phyloP scores from a whole-genome alignment of 2,329 filamentous ascomycete genomes.

The Nemania abortiva region DNA sequence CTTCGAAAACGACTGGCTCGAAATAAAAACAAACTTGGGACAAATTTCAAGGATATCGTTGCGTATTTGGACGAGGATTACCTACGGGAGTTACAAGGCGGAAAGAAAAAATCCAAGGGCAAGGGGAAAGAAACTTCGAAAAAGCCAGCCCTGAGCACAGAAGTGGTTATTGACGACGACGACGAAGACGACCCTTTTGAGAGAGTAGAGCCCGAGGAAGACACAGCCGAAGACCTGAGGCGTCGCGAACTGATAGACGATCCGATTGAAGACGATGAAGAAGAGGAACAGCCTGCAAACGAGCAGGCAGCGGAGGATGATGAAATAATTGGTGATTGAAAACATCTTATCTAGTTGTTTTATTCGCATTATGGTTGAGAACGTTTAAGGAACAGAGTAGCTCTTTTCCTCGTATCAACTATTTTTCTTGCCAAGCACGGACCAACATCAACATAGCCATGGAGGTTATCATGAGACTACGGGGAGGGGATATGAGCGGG shows the following conservation, averaged over 20 bases:
- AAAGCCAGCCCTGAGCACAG: slow-evolving; percentile 58
- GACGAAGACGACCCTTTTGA: slow-evolving; percentile 60
- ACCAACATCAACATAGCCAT: slow-evolving; percentile 4
- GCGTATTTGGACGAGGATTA: slow-evolving; percentile 81
- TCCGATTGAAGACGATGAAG: slow-evolving; percentile 57
- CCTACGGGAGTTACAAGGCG: slow-evolving; percentile 59
- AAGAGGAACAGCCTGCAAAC: slow-evolving; percentile 51
- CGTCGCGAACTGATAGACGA: slow-evolving; percentile 67
- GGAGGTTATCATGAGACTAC: slow-evolving; percentile 18
- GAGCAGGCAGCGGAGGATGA: slow-evolving; percentile 38
- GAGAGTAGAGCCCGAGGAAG: slow-evolving; percentile 67
- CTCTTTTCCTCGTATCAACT: neutral
- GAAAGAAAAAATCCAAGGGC: slow-evolving; percentile 58
- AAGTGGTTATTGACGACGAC: slow-evolving; percentile 61
- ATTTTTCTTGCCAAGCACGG: neutral
- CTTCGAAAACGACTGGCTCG: slow-evolving; percentile 78
- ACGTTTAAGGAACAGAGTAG: slow-evolving; percentile 7
- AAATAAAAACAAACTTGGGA: slow-evolving; percentile 83
- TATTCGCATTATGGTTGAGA: slow-evolving; percentile 4
- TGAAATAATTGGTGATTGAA: slow-evolving; percentile 57
- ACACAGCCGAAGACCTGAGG: slow-evolving; percentile 68
- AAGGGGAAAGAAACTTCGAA: slow-evolving; percentile 59
- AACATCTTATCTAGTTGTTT: slow-evolving; percentile 15
- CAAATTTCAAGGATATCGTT: slow-evolving; percentile 87
- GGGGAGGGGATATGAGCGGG: slow-evolving; percentile 9